Evolutionary conservation across 305 asterid species (phyloP), one percentile per base, ranked within the genome.

Genomic region (Lippia alba): DNA sequence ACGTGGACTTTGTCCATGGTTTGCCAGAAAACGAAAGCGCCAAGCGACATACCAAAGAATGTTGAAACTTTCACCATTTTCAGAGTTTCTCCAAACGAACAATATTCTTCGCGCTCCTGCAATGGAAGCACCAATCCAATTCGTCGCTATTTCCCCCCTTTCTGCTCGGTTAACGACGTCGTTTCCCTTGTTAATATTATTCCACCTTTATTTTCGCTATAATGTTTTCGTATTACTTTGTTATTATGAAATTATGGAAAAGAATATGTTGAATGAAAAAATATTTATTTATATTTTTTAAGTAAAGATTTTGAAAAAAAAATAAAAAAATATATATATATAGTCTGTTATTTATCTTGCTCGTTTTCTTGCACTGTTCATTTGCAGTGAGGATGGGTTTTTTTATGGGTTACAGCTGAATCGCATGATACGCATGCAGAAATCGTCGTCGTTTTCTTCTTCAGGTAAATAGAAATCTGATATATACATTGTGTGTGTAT

Each of bases 1-100:
- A 89, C 91, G 70, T 89, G 94, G 54, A 89, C 86, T 75, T 80
- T 87, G 72, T 89, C 94, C 94, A 89, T 85, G 14, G 94, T 85
- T 67, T 87, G 81, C 94, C 94, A 89, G 82, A 87, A 89, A 66
- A 82, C 66, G 61, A 89, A 89, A 64, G 96, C 94, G 12, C 90
- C 96, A 1, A 87, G 33, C 16, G 94, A 6, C 92, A 89, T 87
- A 3, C 80, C 94, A 34, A 90, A 88, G 75, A 90, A 85, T 1
- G 91, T 81, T n/a, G 73, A 81, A 10, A 90, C 81, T 78, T 77
- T 88, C 84, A 86, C 97, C 96, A 90, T 90, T 64, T 81, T 74
- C 74, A 64, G 58, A 61, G 6, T 40, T 45, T 61, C 71, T 46
- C 19, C 68, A 32, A 56, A 62, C 20, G 73, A 49, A 62, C 76